Percentiles rank a stretch among this genome's conserved stretches.
Conservation (phyloP, 108 stramenopile species). For the Skeletonema marinoi region DNA sequence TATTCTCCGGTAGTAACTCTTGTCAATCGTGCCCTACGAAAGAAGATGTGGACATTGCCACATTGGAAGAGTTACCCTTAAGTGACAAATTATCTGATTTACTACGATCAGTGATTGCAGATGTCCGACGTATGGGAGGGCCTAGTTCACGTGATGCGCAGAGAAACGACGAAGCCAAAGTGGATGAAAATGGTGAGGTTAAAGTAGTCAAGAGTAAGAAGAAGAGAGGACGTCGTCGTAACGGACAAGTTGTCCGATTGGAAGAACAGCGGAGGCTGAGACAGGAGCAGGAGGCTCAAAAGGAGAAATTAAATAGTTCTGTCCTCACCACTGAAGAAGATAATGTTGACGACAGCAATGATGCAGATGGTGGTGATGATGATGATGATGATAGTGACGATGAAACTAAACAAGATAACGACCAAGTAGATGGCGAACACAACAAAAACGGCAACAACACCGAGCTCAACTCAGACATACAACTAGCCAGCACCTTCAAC, state of each 20-base stretch:
- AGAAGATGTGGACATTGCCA: not conserved
- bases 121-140: constrained; percentile 22
- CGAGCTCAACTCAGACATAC: constrained; percentile 2
- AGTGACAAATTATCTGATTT: not conserved
- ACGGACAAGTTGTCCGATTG: constrained; percentile 20
- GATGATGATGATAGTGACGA: not conserved
- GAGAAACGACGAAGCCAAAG: not conserved
- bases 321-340: not conserved
- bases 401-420: not conserved
- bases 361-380: not conserved
- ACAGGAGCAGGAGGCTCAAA: constrained; percentile 23
- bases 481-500: constrained; percentile 41
- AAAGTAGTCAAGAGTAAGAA: not conserved
- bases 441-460: not conserved
- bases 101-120: not conserved
- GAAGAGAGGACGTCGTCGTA: not conserved
- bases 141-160: constrained; percentile 6
- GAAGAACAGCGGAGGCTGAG: constrained; percentile 36
- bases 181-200: not conserved
- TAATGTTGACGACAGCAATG: not conserved
- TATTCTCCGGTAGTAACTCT: not conserved
- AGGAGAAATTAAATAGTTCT: not conserved
- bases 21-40: not conserved
- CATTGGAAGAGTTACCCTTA: constrained; percentile 15
- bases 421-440: not conserved